These are phyloP conservation scores for Pistacia vera DNA, from an alignment of 345 rosid genomes.

Conservation along the genomic window DNA sequence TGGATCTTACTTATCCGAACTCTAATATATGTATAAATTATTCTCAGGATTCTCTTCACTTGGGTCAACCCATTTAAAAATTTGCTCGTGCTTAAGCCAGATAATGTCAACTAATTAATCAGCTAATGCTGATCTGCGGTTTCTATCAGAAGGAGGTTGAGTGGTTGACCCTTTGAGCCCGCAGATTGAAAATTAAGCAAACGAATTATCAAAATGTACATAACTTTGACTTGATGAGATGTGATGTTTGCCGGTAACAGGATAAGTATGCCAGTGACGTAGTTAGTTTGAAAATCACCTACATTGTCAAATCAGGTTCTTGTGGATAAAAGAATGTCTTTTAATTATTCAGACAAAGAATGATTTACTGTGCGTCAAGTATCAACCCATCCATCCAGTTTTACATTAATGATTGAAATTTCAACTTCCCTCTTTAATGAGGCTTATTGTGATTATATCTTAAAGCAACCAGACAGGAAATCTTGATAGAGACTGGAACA, in stretches of 20 bases:
- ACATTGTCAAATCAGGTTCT: neutral
- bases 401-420: neutral
- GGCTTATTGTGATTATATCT: neutral
- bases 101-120: no score
- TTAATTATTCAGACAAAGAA: neutral
- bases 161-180: neutral
- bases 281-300: neutral
- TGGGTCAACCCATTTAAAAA: neutral
- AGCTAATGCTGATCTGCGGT: neutral
- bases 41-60: neutral
- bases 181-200: neutral
- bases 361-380: neutral
- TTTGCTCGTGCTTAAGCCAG: neutral
- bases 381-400: neutral
- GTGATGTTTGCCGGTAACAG: neutral
- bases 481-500: neutral
- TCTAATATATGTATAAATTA: no score
- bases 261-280: neutral
- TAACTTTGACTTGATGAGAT: no score
- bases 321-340: neutral
- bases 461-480: conserved; percentile 1
- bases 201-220: no score
- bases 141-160: neutral
- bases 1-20: no score
- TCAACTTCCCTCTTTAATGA: neutral